Evolutionary conservation across 176 grass and related monocot genomes (phyloP).

Genomic region (Oryza longistaminata): DNA sequence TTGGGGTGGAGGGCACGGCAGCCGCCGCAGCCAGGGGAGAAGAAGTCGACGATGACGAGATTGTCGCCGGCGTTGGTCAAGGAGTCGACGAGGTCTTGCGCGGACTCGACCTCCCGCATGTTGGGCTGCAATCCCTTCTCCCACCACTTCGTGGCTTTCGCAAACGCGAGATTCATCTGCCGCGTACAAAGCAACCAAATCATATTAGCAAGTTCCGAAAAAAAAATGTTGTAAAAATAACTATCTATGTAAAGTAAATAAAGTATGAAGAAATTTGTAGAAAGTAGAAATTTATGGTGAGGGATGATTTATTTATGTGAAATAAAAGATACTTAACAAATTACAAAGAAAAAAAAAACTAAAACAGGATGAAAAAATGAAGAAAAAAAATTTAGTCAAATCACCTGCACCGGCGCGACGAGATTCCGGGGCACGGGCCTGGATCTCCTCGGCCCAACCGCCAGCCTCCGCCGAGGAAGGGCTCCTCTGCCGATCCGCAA

Average conservation of each 20-base stretch:
- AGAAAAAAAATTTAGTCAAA: constrained; percentile 10
- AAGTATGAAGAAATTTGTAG: too few relatives aligned
- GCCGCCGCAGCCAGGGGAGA: constrained; percentile 88
- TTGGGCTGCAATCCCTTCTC: constrained; percentile 78
- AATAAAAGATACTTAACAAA: neutral
- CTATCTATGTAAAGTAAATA: too few relatives aligned
- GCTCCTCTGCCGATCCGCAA: constrained; percentile 44
- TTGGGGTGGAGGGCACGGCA: constrained; percentile 94
- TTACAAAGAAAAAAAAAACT: neutral
- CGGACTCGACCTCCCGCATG: constrained; percentile 82
- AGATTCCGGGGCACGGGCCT: constrained; percentile 33
- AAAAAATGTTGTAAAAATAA: neutral
- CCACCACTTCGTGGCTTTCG: constrained; percentile 82
- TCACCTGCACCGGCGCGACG: constrained; percentile 55
- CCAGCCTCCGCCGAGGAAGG: constrained; percentile 57
- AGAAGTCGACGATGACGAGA: constrained; percentile 88
- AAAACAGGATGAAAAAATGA: neutral
- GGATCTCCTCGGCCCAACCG: constrained; percentile 43
- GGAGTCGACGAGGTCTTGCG: constrained; percentile 73
- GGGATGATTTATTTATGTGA: too few relatives aligned
- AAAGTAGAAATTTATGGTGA: too few relatives aligned
- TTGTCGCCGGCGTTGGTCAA: constrained; percentile 65
- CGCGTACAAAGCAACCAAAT: neutral
- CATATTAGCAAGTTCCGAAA: neutral
- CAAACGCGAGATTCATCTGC: constrained; percentile 70